Percentiles rank a stretch among this genome's conserved stretches.
Evolutionary conservation across 768 basidiomycete genomes (phyloP).

Genomic region (Jaapia argillacea): DNA sequence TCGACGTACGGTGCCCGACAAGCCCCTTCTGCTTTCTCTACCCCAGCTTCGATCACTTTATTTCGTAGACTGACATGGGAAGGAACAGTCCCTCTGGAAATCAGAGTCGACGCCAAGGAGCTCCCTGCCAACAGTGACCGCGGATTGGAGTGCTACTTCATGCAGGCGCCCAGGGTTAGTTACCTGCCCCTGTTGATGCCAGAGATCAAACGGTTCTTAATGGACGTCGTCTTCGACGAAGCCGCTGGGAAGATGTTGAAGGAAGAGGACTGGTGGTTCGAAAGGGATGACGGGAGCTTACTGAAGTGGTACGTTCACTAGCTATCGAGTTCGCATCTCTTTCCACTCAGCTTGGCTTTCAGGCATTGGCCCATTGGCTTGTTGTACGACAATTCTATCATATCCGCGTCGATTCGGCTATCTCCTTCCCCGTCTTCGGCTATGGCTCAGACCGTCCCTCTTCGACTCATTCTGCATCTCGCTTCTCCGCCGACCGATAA

Average conservation of each 20-base stretch:
- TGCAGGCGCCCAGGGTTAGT: conserved; percentile 84
- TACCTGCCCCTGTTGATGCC: conserved; percentile 90
- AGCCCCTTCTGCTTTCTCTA: conserved; percentile 33
- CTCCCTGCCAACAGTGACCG: conserved; percentile 86
- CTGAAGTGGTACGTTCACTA: conserved; percentile 69
- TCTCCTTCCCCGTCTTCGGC: conserved; percentile 26
- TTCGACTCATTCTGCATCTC: conserved; percentile 80
- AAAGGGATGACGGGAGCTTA: conserved; percentile 71
- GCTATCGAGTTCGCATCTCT: background rate
- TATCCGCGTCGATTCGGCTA: conserved; percentile 45
- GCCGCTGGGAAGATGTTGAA: conserved; percentile 62
- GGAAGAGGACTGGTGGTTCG: conserved; percentile 97
- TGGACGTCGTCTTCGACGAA: conserved; percentile 91
- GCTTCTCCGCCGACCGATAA: conserved; percentile 82
- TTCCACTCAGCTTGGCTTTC: conserved; percentile 1
- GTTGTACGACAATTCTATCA: conserved; percentile 79
- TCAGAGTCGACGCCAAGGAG: conserved; percentile 83
- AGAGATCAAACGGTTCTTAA: conserved; percentile 79
- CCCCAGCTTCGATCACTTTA: conserved; percentile 61
- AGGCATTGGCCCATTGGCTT: conserved; percentile 99
- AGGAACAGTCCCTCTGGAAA: conserved; percentile 81
- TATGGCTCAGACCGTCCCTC: conserved; percentile 39
- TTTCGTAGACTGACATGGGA: conserved; percentile 90
- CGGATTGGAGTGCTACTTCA: conserved; percentile 81
- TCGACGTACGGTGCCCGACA: conserved; percentile 22